These are phyloP conservation scores for Penstemon eatonii DNA, from an alignment of 257 asterid genomes.

Conservation along the genomic window DNA sequence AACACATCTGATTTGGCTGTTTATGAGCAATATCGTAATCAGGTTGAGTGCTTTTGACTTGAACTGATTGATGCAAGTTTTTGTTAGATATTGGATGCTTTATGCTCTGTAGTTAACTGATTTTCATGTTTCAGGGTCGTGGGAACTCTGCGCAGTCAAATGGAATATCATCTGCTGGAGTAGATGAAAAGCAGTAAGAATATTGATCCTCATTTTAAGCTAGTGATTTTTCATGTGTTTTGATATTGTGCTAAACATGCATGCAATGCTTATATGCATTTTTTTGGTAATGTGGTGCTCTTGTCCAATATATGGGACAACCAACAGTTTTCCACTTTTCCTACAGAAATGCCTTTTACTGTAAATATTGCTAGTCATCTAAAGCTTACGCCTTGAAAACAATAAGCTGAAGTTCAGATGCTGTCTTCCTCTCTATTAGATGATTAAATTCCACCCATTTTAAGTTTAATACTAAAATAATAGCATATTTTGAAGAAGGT, in stretches of 20 bases:
- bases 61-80: conserved; percentile 1
- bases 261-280: conserved; percentile 2
- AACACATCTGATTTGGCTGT: conserved; percentile 72
- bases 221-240: conserved; percentile 7
- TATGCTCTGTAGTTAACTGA: conserved; percentile 26
- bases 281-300: conserved; percentile 5
- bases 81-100: conserved; percentile 15
- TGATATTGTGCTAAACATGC: background rate
- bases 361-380: conserved; percentile 5
- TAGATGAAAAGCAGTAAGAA: conserved; percentile 64
- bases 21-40: conserved; percentile 70
- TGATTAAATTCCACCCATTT: background rate
- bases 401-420: background rate
- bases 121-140: conserved; percentile 47
- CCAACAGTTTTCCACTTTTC: background rate
- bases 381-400: background rate
- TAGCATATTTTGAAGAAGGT: background rate
- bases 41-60: conserved; percentile 47
- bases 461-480: background rate
- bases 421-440: background rate
- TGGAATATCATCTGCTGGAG: conserved; percentile 57
- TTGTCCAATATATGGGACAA: background rate
- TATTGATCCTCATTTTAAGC: conserved; percentile 21
- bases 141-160: conserved; percentile 42
- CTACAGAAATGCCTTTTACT: background rate